Evolutionary conservation across 2,329 filamentous ascomycete genomes (phyloP), one percentile per base, ranked within the genome.

Genomic region (Sarocladium oryzae): DNA sequence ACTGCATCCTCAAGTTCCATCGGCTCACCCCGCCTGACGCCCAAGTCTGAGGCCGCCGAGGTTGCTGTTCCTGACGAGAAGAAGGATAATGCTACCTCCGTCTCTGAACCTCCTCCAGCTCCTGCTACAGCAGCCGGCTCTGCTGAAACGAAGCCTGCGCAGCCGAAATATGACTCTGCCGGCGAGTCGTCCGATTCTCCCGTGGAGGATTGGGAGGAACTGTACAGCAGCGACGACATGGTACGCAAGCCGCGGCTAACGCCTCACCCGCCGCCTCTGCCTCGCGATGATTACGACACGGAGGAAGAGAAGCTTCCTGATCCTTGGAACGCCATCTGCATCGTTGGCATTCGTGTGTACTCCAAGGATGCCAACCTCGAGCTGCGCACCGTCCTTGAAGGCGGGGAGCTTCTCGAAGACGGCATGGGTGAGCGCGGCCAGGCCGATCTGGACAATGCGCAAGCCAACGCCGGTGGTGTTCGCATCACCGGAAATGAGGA

Each of bases 271-370:
- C 62, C 67, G 0, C 57, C 67, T 0, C 56, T 62, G 1, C 57
- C 60, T 2, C 60, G 61, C 4, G 68, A 70, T 6, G 66, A 70
- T 2, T 76, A 78, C 33, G 74, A 78, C 18, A 75, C 73, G 0
- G 77, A 81, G n/a, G 79, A 81, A 52, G 78, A 83, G 58, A 77
- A 75, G 54, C 68, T 72, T 58, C 64, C 74, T 0, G 74, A 79
- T 21, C 76, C 79, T 1, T 85, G 82, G 81, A 84, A 84, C 60
- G 81, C 81, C 3, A 73, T 84, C 41, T 78, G 74, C 50, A 76
- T 84, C 16, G 74, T 85, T 0, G 81, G 82, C 0, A 66, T 85
- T 49, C 74, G 79, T 4, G 76, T 85, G 5, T 85, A 84, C 62
- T 77, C 76, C 59, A 80, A 78, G 62, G 77, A 84, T 59, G 71